These are phyloP conservation scores for Dunaliella primolecta DNA, from an alignment of 139 green algal species.

Conservation along the genomic window DNA sequence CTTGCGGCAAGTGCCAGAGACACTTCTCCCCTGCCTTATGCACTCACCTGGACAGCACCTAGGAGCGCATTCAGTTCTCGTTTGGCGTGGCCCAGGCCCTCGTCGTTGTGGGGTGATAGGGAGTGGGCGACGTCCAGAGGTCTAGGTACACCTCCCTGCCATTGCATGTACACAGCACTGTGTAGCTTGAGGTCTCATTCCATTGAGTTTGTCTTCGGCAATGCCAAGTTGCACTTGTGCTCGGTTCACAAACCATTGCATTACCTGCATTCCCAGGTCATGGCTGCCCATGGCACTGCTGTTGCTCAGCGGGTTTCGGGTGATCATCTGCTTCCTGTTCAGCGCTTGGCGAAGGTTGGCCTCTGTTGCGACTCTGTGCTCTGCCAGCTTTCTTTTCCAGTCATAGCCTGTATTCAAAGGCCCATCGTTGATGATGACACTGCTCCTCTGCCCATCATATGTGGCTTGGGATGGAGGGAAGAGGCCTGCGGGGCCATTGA, in stretches of 20 bases:
- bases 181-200: too few species aligned
- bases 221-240: background rate
- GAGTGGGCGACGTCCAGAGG: background rate
- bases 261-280: background rate
- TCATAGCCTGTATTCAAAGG: background rate
- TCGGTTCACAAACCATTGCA: background rate
- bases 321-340: background rate
- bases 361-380: background rate
- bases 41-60: constrained; percentile 34
- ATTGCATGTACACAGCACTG: too few species aligned
- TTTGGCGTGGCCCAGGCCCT: background rate
- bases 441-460: background rate
- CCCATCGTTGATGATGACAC: background rate
- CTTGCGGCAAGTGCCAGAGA: too few species aligned
- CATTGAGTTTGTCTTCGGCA: too few species aligned
- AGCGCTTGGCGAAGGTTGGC: background rate
- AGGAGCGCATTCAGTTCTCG: constrained; percentile 26
- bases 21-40: too few species aligned
- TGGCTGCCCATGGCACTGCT: background rate
- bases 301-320: background rate
- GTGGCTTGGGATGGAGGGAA: background rate
- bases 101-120: background rate
- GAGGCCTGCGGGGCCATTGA: too few species aligned
- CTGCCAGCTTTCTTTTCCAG: constrained; percentile 1
- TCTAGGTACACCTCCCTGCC: background rate